Conservation (phyloP, 768 basidiomycete species). For the Amylocystis lapponica region DNA sequence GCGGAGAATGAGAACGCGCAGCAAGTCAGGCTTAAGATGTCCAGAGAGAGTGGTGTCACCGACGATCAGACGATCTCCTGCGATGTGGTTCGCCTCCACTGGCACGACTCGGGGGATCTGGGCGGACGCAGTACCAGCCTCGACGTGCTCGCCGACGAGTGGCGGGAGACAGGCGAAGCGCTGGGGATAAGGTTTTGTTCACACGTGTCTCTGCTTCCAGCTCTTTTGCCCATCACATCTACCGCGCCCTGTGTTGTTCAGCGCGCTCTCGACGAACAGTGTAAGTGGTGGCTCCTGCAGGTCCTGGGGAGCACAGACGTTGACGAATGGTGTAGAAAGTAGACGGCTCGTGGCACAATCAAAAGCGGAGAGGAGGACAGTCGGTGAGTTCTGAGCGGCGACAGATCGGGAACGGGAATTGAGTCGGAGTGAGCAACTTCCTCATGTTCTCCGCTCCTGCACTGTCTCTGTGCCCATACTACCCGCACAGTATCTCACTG, state of each 20-base stretch:
- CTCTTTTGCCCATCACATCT: constrained; percentile 7
- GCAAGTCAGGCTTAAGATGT: not conserved
- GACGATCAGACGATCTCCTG: not conserved
- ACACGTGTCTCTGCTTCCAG: constrained; percentile 6
- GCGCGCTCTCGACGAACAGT: constrained; percentile 2
- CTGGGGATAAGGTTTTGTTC: constrained; percentile 5
- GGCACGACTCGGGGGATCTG: not conserved
- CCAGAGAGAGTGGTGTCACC: not conserved
- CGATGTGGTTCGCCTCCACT: not conserved
- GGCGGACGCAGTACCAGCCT: not conserved
- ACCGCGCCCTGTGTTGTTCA: constrained; percentile 4
- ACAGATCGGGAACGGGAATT: constrained; percentile 25
- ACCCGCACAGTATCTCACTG: constrained; percentile 3
- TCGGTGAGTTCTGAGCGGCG: constrained; percentile 26
- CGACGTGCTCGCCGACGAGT: not conserved
- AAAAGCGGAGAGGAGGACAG: constrained; percentile 5
- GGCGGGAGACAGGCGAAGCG: too few relatives aligned
- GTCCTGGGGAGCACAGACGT: not conserved
- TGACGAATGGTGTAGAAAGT: not conserved
- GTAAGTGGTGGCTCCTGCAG: not conserved
- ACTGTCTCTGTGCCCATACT: constrained; percentile 1
- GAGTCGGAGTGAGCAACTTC: constrained; percentile 26
- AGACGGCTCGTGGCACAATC: too few relatives aligned
- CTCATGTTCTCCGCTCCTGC: constrained; percentile 20
- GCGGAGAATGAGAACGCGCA: constrained; percentile 2